Evolutionary conservation across 1,284 basidiomycete genomes (phyloP), one percentile per base, ranked within the genome.

Genomic region (Fomes fomentarius): DNA sequence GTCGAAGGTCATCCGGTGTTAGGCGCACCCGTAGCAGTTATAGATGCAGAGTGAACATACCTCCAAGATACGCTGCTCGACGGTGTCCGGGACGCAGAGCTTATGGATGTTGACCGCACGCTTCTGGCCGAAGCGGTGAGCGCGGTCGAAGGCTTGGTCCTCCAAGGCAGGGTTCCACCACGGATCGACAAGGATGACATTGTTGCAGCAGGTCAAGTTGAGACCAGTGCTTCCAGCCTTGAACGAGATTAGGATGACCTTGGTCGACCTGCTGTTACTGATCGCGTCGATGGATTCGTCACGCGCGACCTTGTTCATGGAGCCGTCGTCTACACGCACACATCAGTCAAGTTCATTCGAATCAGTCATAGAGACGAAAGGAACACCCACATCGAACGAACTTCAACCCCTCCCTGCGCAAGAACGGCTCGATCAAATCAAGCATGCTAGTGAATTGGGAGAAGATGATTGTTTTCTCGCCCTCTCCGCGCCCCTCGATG

Each of bases 81-180:
- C 93, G 0, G 94, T 96, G 41, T 86, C 78, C 37, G 87, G 84
- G 54, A 99, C 89, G 54, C 90, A 94, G 30, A 99, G 81, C 74
- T 99, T 99, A 80, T 88, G 95, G 62, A 98, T 96, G 68, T 91
- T 85, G 35, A 98, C 96, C 54, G 89, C 82, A 14, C 87, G 83
- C 44, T 78, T 89, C 74, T 98, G 96, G 10, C 96, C 94, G 24
- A 69, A 62, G 6, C 69, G 65, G 52, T 71, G 69, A n/a, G 69
- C 90, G 49, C 96, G 89, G 70, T 98, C 96, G 43, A 68, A 68
- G 17, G 66, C 66, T 76, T 98, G 95, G 61, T 94, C 91, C 76
- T 94, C 91, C 3, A 93, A 77, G 0, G 91, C 92, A 12, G 92
- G 91, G 71, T 95, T 96, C 93, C 94, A 98, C 96, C 96, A 98